Evolutionary conservation across 2,329 filamentous ascomycete genomes (phyloP).

Genomic region (Parafenestella ontariensis): DNA sequence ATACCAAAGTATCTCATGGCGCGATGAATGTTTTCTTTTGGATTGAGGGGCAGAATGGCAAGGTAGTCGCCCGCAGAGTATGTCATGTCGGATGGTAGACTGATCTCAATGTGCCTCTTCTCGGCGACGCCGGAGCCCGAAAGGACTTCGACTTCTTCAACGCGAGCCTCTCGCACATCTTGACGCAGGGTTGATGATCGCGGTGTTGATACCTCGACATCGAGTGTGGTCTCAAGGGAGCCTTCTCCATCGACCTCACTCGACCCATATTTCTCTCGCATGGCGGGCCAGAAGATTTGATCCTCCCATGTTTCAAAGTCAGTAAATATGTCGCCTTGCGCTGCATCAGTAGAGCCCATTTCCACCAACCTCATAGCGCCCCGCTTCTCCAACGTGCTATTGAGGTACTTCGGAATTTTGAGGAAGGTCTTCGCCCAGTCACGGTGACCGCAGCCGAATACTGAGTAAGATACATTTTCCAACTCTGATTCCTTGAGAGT

Average conservation of each 20-base stretch:
- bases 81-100: slow-evolving; percentile 56
- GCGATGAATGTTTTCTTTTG: slow-evolving; percentile 65
- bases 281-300: slow-evolving; percentile 46
- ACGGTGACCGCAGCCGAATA: slow-evolving; percentile 53
- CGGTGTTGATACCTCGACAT: slow-evolving; percentile 44
- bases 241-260: slow-evolving; percentile 29
- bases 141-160: slow-evolving; percentile 42
- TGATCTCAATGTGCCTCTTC: slow-evolving; percentile 53
- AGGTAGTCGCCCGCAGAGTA: slow-evolving; percentile 81
- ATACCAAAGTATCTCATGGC: slow-evolving; percentile 71
- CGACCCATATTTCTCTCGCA: slow-evolving; percentile 41
- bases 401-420: slow-evolving; percentile 49
- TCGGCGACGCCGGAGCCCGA: slow-evolving; percentile 34
- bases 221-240: slow-evolving; percentile 35
- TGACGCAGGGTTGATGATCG: slow-evolving; percentile 47
- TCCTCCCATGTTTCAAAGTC: slow-evolving; percentile 53
- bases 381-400: slow-evolving; percentile 37
- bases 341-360: slow-evolving; percentile 46
- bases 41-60: slow-evolving; percentile 75
- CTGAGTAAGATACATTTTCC: slow-evolving; percentile 46
- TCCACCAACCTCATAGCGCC: slow-evolving; percentile 43
- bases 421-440: slow-evolving; percentile 54
- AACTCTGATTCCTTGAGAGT: slow-evolving; percentile 36
- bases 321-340: slow-evolving; percentile 50
- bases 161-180: slow-evolving; percentile 46